Evolutionary conservation across 306 rosid genomes (phyloP), one percentile per base, ranked within the genome.

Genomic region (Malus sieversii): DNA sequence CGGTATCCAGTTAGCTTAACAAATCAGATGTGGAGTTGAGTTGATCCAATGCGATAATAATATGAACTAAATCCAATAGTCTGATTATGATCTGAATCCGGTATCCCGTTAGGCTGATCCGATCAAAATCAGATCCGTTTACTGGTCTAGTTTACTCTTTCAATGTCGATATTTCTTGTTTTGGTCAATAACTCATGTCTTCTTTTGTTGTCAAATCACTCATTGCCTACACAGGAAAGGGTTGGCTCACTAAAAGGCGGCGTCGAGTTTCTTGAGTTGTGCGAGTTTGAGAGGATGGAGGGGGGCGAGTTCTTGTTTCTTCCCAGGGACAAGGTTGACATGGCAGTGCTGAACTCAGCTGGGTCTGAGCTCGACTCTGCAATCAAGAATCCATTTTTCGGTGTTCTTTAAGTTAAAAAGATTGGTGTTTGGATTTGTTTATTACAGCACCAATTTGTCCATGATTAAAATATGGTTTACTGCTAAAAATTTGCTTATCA

Each of bases 341-440:
- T 74, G 51, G 83, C 87, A 57, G 86, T 92, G 74, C 94, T 95
- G 66, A 90, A 90, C 78, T 86, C 92, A 53, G 97, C 98, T 57
- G 97, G 97, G 29, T 82, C 89, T 51, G 96, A 92, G 85, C 87
- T 92, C 19, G 94, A 92, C 81, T 95, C 99, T 75, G 99, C 99
- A 13, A 88, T 90, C 20, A 92, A 89, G 77, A 95, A 95, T 86
- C 99, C 99, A 70, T 92, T 92, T 83, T 95, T 92, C 20, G 98
- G 98, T 67, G 91, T 88, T 84, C 91, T 90, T 73, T 90, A 85
- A 83, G 52, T 75, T 15, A 8, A 78, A 46, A 44, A 60, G 38
- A 32, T 40, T 52, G 75, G 32, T 44, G 66, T 4, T 55, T 57
- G 13, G 68, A 2, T 40, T 61, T 61, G 77, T 61, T 61, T 23